Percentiles rank a stretch among this genome's conserved stretches.
phyloP scores from a whole-genome alignment of 2,329 filamentous ascomycete species.

The Westerdykella aurantiaca region DNA sequence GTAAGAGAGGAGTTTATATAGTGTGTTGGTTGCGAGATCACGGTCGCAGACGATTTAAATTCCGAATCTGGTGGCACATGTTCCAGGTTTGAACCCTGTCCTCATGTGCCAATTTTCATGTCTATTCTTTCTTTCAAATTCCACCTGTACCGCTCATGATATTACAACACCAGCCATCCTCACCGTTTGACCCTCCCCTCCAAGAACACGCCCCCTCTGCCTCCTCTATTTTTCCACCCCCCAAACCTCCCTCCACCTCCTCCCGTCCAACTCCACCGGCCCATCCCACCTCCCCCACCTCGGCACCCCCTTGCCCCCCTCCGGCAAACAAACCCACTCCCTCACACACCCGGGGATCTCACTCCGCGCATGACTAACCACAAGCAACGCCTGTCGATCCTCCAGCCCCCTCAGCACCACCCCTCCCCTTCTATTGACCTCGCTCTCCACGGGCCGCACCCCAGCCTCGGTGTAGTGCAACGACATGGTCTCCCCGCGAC shows the following conservation, averaged over 20 bases:
- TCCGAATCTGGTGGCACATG: too few relatives aligned
- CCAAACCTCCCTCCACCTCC: slow-evolving; percentile 57
- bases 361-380: slow-evolving; percentile 84
- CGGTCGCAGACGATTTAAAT: too few relatives aligned
- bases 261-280: slow-evolving; percentile 53
- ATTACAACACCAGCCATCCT: too few relatives aligned
- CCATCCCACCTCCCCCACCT: slow-evolving; percentile 60
- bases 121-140: too few relatives aligned
- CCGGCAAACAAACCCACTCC: slow-evolving; percentile 81
- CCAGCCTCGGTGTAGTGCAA: slow-evolving; percentile 32
- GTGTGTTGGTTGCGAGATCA: too few relatives aligned
- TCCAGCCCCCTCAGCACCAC: slow-evolving; percentile 58
- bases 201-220: too few relatives aligned
- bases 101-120: too few relatives aligned
- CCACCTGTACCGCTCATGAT: too few relatives aligned
- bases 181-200: too few relatives aligned
- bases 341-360: slow-evolving; percentile 81
- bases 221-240: too few relatives aligned
- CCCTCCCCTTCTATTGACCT: slow-evolving; percentile 32
- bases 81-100: too few relatives aligned
- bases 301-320: slow-evolving; percentile 60
- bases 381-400: slow-evolving; percentile 73
- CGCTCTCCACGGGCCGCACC: slow-evolving; percentile 39
- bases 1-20: too few relatives aligned
- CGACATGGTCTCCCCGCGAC: slow-evolving; percentile 37